Percentiles rank a stretch among this genome's conserved stretches.
Evolutionary conservation across 768 basidiomycete genomes (phyloP).

Genomic region (Postia placenta): DNA sequence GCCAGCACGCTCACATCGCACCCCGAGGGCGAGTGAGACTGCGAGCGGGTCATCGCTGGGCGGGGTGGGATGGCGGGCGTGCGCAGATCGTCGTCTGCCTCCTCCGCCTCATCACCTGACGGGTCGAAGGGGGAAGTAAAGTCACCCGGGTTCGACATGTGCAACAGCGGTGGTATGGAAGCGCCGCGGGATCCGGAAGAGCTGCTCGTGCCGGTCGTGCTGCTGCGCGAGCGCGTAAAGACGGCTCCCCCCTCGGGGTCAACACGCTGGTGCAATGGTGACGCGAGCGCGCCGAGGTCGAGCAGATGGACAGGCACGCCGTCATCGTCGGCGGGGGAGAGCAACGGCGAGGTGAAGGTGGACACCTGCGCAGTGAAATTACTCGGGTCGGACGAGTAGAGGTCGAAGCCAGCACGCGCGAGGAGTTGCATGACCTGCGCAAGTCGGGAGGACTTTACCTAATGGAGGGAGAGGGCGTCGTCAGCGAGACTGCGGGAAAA

Average conservation of each 20-base stretch:
- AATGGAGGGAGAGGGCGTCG: constrained; percentile 5
- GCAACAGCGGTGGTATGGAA: not conserved
- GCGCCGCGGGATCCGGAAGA: constrained; percentile 5
- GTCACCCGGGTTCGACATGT: constrained; percentile 5
- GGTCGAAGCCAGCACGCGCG: constrained; percentile 56
- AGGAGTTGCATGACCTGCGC: constrained; percentile 56
- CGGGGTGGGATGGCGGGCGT: not conserved
- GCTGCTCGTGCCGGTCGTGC: constrained; percentile 27
- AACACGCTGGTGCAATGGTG: not conserved
- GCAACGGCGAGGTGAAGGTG: constrained; percentile 20
- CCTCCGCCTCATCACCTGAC: not conserved
- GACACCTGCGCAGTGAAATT: constrained; percentile 23
- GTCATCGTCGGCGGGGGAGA: constrained; percentile 19
- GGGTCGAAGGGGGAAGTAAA: not conserved
- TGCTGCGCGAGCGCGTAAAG: constrained; percentile 42
- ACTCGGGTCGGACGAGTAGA: constrained; percentile 31
- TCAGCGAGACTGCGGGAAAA: not conserved
- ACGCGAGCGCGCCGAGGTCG: constrained; percentile 30
- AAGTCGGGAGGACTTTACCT: constrained; percentile 66
- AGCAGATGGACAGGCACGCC: constrained; percentile 13
- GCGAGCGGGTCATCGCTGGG: constrained; percentile 24
- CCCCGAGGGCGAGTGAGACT: constrained; percentile 49
- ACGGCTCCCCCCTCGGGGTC: constrained; percentile 34
- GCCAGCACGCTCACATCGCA: constrained; percentile 57
- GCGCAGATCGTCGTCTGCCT: not conserved